phyloP scores from a whole-genome alignment of 2,329 filamentous ascomycete species.

The Pezicula carpinea region DNA sequence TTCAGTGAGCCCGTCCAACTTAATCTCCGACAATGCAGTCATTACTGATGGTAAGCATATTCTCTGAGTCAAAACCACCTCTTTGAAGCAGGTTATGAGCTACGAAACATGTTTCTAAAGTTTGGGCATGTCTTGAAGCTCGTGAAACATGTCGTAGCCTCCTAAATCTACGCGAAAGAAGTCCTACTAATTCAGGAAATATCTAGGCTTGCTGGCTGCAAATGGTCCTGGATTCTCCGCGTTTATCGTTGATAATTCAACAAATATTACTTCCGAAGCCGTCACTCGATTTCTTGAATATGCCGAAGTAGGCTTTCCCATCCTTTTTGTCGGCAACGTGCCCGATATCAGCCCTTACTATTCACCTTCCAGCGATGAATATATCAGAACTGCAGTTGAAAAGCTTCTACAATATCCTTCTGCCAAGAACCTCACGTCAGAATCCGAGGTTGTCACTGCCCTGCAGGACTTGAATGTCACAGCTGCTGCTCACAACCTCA shows the following conservation, averaged over 20 bases:
- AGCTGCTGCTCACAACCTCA: conserved; percentile 2
- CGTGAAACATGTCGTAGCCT: no score
- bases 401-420: conserved; percentile 1
- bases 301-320: conserved; percentile 4
- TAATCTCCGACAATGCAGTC: background rate
- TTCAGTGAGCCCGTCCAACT: conserved; percentile 1
- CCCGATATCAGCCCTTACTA: conserved; percentile 3
- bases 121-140: no score
- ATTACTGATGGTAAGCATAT: background rate
- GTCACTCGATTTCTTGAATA: conserved; percentile 3
- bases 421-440: conserved; percentile 1
- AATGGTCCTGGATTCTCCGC: conserved; percentile 5
- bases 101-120: no score
- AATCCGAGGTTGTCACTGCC: background rate
- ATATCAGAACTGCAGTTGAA: conserved; percentile 3
- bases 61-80: no score
- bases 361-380: background rate
- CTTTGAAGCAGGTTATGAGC: no score
- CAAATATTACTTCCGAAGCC: conserved; percentile 3
- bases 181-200: no score
- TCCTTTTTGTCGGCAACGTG: conserved; percentile 5
- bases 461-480: background rate
- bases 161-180: no score
- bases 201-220: conserved; percentile 1
- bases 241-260: conserved; percentile 5